Evolutionary conservation across 1,284 basidiomycete species (phyloP), one percentile per base, ranked within the genome.

Genomic region (Neonothopanus nambi): DNA sequence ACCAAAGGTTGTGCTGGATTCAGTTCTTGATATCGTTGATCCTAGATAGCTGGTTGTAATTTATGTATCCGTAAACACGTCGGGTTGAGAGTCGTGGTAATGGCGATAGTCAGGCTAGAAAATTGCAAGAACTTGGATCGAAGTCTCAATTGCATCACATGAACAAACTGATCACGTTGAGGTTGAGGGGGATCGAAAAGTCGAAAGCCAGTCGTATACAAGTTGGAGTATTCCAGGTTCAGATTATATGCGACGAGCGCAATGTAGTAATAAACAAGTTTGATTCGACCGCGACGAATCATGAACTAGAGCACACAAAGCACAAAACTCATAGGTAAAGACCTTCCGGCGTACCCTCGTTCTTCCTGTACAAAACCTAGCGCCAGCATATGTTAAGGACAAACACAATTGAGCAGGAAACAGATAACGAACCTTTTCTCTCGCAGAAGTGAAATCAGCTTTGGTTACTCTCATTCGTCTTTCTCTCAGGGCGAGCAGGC

Each of bases 401-500:
- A 33, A 49, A 57, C 20, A 43, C 33, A 15, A 15, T 21, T 9
- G 24, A 44, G 13, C 40, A 54, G n/a, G 17, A 24, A 30, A 44
- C 26, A 12, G 41, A 33, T 43, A 17, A 55, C 77, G 37, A 52
- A 92, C 93, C 82, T 95, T 94, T 75, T 95, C 93, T 66, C 93
- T 77, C 3, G 93, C 93, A 21, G 87, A 70, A 6, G 89, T 88
- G 64, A 96, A 94, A 72, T 96, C 93, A 37, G 78, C 81, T 74
- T 98, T 98, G 35, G 90, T 98, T 12, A 99, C 96, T 59, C 93
- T 80, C 96, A 99, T 99, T 53, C 97, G 80, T 56, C 97, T 81
- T 73, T 99, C 97, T 61, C 97, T 81, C 59, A 99, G 76, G 4
- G 97, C 97, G 48, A 98, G 78, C 51, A 99, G 71, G 64, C 97